These are phyloP conservation scores for Lanmaoa rubissima DNA, from an alignment of 768 basidiomycete genomes.

Conservation along the genomic window DNA sequence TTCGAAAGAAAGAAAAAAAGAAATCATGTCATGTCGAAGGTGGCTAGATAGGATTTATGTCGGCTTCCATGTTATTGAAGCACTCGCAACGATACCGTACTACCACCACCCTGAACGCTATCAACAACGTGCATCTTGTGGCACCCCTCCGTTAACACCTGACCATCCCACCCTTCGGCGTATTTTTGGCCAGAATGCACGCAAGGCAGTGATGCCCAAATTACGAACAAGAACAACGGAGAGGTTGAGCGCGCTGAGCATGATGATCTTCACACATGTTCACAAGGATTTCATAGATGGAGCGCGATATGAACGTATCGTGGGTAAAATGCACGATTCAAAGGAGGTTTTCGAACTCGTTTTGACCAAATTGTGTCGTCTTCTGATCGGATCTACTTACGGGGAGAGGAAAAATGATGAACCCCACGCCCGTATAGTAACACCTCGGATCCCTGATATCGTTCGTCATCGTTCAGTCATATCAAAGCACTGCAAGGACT, in stretches of 20 bases:
- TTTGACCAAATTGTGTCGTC: slow-evolving; percentile 28
- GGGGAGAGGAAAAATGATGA: neutral
- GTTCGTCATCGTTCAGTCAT: neutral
- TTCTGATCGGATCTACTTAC: slow-evolving; percentile 29
- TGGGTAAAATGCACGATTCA: slow-evolving; percentile 19
- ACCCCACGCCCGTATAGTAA: neutral
- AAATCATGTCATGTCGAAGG: neutral
- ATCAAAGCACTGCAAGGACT: slow-evolving; percentile 4
- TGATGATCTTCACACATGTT: slow-evolving; percentile 1
- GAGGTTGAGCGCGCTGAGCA: neutral
- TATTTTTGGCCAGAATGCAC: neutral
- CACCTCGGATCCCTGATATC: slow-evolving; percentile 2
- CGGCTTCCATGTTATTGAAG: neutral
- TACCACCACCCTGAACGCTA: neutral
- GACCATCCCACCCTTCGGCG: neutral
- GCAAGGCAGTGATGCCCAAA: neutral
- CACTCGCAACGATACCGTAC: neutral
- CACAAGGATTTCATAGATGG: slow-evolving; percentile 25
- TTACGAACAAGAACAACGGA: neutral
- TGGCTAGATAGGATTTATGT: neutral
- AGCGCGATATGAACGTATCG: slow-evolving; percentile 20
- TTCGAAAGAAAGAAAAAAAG: no score
- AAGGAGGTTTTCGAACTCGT: slow-evolving; percentile 20
- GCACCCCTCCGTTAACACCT: neutral
- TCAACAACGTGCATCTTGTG: neutral